Percentiles rank a stretch among this genome's conserved stretches.
Conservation (phyloP, 495 filamentous ascomycete genomes). For the Halenospora varia region DNA sequence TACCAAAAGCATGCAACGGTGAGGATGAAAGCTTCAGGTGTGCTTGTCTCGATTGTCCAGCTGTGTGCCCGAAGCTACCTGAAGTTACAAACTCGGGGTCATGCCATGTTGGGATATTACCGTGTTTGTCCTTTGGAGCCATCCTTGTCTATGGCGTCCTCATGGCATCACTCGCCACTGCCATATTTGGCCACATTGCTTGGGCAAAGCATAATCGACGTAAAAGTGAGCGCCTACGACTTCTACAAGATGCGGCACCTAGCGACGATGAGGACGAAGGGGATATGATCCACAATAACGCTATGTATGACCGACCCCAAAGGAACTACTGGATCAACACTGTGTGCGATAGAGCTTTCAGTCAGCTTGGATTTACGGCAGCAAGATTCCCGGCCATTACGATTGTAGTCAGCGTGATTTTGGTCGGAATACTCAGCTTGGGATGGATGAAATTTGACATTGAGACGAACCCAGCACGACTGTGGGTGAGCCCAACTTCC, state of each 20-base stretch:
- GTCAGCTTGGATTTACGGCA: conserved; percentile 72
- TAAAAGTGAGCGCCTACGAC: conserved; percentile 72
- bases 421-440: conserved; percentile 71
- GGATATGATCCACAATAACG: conserved; percentile 67
- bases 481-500: conserved; percentile 95
- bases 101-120: conserved; percentile 81
- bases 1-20: conserved; percentile 81
- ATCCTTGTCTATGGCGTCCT: conserved; percentile 80
- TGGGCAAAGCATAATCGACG: conserved; percentile 67
- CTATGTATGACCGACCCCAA: conserved; percentile 64
- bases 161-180: conserved; percentile 59
- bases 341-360: conserved; percentile 73
- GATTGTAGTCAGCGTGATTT: conserved; percentile 62
- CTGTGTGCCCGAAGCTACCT: conserved; percentile 75
- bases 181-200: conserved; percentile 66
- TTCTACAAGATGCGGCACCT: conserved; percentile 77
- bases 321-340: conserved; percentile 76
- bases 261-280: conserved; percentile 91
- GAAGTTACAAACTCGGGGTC: conserved; percentile 59
- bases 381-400: conserved; percentile 83
- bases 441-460: conserved; percentile 85
- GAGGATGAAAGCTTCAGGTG: conserved; percentile 81
- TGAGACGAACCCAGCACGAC: conserved; percentile 81
- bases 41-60: conserved; percentile 88
- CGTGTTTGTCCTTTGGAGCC: conserved; percentile 88